Base-by-base conservation (phyloP, 306 rosid genomes). In the Fragaria vesca region DNA sequence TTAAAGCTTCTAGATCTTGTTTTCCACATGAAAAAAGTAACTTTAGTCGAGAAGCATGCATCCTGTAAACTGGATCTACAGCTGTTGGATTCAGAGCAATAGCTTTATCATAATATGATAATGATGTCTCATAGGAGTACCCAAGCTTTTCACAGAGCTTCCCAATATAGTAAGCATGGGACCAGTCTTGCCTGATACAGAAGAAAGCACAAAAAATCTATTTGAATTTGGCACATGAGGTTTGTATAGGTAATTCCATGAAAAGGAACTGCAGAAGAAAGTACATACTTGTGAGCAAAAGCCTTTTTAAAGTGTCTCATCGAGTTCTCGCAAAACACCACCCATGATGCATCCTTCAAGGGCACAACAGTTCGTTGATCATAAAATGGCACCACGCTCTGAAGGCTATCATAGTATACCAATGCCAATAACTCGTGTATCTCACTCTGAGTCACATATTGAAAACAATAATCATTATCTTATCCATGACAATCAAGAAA, bases 321-420 rank as follows among this genome's bases (percentile, higher is more conserved):
- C 34, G 98, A 95, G 83, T 87, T 91, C 91, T 92, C 92, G 82
- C 98, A 92, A 73, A 85, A 91, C 82, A 76, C 76, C 72, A 77
- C 40, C 98, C 98, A 91, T 42, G 93, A 87, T 55, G 88, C 87
- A 85, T 92, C 97, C 88, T 89, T 95, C 69, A 85, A 66, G 74
- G 98, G 97, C 72, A 95, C 80, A 77, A 81, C 82, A 85, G 92
- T 92, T 77, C 98, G 86, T 85, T 91, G 98, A 82, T 95, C 98
- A 88, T 84, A 95, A 86, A 95, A 86, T 62, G 98, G 98, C 75
- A 92, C 98, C 68, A 95, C 98, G 83, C 84, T 95, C 83, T 95
- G 98, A 82, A 92, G 95, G 88, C 97, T 91, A 87, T 95, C 98
- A 20, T 95, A 92, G 92, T 92, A 95, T 52, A 95, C 98, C 91